These are phyloP conservation scores for Eucalyptus cloeziana DNA, from an alignment of 345 rosid genomes.

Conservation along the genomic window DNA sequence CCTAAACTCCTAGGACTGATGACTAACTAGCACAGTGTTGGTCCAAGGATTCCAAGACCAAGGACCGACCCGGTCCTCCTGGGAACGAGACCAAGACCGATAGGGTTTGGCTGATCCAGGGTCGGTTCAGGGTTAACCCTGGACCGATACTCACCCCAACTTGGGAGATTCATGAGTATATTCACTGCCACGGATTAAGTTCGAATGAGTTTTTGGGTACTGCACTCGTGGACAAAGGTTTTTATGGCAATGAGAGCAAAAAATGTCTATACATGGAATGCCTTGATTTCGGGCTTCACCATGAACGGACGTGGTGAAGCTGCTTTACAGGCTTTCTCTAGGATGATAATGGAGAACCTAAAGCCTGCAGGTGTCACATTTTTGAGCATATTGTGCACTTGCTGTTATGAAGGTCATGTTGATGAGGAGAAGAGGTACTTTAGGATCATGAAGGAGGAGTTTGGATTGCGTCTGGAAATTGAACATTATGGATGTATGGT, in stretches of 20 bases:
- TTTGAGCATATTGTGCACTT: not conserved
- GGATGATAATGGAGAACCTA: not conserved
- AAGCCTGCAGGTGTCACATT: not conserved
- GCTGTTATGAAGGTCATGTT: not conserved
- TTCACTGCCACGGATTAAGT: not conserved
- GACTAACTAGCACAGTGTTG: accelerated
- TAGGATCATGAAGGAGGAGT: not conserved
- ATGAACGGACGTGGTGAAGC: not conserved
- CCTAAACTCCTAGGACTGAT: too few species aligned
- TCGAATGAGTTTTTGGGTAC: not conserved
- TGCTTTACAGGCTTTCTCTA: not conserved
- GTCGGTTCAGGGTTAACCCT: accelerated
- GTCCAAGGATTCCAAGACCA: accelerated
- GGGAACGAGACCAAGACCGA: accelerated
- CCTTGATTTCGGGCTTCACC: not conserved
- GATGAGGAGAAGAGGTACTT: not conserved
- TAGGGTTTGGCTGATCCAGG: accelerated
- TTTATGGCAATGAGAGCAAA: not conserved
- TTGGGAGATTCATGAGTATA: not conserved
- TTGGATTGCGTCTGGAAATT: not conserved
- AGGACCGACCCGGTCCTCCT: accelerated
- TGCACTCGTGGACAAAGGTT: not conserved
- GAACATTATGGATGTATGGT: not conserved
- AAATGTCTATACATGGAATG: not conserved
- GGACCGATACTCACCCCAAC: not conserved